Percentiles rank a stretch among this genome's conserved stretches.
Conservation (phyloP, 106 monocot genomes). For the Acorus calamus region DNA sequence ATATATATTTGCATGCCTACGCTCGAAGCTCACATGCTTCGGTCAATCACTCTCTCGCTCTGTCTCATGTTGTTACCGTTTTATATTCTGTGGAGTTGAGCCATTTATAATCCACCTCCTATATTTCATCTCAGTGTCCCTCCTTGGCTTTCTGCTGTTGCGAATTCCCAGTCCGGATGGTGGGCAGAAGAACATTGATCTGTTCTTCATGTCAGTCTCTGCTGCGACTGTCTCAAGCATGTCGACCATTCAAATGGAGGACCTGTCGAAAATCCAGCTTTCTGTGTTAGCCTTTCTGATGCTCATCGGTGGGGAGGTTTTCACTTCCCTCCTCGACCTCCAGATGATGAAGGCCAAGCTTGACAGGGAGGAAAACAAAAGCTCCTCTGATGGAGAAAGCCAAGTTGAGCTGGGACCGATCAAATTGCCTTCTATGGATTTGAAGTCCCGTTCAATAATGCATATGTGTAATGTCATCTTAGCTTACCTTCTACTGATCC, state of each 20-base stretch:
- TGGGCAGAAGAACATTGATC: background rate
- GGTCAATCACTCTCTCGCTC: too few relatives aligned
- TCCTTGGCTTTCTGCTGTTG: conserved; percentile 6
- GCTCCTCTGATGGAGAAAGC: too few relatives aligned
- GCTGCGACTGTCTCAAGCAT: conserved; percentile 10
- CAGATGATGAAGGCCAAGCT: conserved; percentile 9
- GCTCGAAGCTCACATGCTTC: too few relatives aligned
- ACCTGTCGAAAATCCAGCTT: conserved; percentile 1
- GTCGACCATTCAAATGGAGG: conserved; percentile 10
- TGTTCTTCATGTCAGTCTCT: conserved; percentile 10
- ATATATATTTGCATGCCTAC: too few relatives aligned
- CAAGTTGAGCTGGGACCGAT: too few relatives aligned
- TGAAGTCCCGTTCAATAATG: conserved; percentile 2
- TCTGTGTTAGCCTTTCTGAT: conserved; percentile 8
- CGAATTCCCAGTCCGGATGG: background rate
- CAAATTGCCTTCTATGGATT: too few relatives aligned
- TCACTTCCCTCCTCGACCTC: conserved; percentile 45
- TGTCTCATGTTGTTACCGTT: too few relatives aligned
- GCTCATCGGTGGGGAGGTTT: conserved; percentile 20
- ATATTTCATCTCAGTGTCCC: conserved; percentile 16
- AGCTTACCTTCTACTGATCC: background rate
- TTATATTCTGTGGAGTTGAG: too few relatives aligned
- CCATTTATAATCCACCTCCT: too few relatives aligned
- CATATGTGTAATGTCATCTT: conserved; percentile 4
- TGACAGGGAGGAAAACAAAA: background rate